Conservation (phyloP, 768 basidiomycete genomes). For the Xerocomellus amylosporus region DNA sequence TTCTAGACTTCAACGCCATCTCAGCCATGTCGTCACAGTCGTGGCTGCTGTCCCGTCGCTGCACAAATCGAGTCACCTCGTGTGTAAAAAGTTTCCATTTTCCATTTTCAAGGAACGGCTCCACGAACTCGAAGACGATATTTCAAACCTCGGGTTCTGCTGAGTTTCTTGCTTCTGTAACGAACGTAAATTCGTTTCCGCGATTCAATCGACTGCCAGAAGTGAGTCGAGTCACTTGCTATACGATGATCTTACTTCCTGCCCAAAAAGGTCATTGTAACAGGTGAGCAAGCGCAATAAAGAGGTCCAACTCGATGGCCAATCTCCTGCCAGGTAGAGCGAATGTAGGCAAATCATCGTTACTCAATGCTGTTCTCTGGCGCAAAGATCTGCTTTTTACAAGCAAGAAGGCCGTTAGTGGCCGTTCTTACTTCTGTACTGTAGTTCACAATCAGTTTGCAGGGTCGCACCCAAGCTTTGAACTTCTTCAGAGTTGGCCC, state of each 20-base stretch:
- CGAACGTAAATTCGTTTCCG: conserved; percentile 16
- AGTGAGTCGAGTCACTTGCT: conserved; percentile 17
- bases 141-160: conserved; percentile 27
- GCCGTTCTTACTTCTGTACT: not conserved
- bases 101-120: conserved; percentile 8
- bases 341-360: conserved; percentile 73
- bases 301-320: not conserved
- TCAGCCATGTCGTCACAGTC: conserved; percentile 18
- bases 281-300: conserved; percentile 17
- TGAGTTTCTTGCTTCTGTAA: conserved; percentile 28
- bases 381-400: conserved; percentile 55
- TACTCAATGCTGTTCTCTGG: conserved; percentile 67
- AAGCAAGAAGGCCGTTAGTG: conserved; percentile 68
- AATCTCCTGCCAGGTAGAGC: conserved; percentile 54
- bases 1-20: not conserved
- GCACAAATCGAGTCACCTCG: not conserved
- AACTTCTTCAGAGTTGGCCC: conserved; percentile 74
- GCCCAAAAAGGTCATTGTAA: conserved; percentile 24
- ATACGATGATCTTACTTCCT: not conserved
- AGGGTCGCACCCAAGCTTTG: conserved; percentile 72
- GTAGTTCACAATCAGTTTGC: not conserved
- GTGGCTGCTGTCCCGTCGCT: conserved; percentile 1
- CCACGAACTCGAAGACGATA: conserved; percentile 11
- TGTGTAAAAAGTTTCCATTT: not conserved
- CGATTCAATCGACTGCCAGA: conserved; percentile 24